Evolutionary conservation across 2,329 filamentous ascomycete genomes (phyloP).

Genomic region (Geoglossum cookeanum): DNA sequence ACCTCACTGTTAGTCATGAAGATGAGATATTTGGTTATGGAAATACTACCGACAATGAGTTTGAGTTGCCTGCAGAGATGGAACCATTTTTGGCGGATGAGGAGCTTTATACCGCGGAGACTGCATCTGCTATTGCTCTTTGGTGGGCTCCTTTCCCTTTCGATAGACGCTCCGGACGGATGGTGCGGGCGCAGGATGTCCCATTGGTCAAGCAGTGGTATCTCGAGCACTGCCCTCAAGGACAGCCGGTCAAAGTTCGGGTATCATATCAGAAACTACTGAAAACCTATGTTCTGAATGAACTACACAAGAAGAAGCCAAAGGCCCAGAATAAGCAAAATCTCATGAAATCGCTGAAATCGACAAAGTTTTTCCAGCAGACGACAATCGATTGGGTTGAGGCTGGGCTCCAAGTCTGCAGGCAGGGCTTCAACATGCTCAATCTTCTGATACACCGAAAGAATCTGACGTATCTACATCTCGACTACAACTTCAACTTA

Average conservation of each 20-base stretch:
- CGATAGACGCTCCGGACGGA: conserved; percentile 77
- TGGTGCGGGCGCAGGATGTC: conserved; percentile 94
- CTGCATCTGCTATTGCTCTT: conserved; percentile 72
- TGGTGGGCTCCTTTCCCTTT: conserved; percentile 99
- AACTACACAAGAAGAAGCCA: conserved; percentile 85
- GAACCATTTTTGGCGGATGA: conserved; percentile 85
- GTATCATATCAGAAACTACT: conserved; percentile 97
- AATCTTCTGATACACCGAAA: conserved; percentile 95
- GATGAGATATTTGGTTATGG: conserved; percentile 79
- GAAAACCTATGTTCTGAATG: conserved; percentile 90
- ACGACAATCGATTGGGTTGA: conserved; percentile 99
- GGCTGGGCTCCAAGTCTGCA: conserved; percentile 91
- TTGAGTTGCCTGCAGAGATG: conserved; percentile 59
- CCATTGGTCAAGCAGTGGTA: conserved; percentile 98
- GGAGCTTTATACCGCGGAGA: conserved; percentile 74
- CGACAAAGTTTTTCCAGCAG: conserved; percentile 98
- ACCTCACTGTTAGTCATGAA: conserved; percentile 78
- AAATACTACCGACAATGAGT: conserved; percentile 67
- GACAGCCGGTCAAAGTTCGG: conserved; percentile 87
- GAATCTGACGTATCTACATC: conserved; percentile 92
- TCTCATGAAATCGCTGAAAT: conserved; percentile 70
- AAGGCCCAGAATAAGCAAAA: conserved; percentile 95
- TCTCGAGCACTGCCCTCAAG: conserved; percentile 78
- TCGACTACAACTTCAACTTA: conserved; percentile 98
- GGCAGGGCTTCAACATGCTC: conserved; percentile 98